Evolutionary conservation across 306 rosid species (phyloP), one percentile per base, ranked within the genome.

Genomic region (Erythrophleum fordii): DNA sequence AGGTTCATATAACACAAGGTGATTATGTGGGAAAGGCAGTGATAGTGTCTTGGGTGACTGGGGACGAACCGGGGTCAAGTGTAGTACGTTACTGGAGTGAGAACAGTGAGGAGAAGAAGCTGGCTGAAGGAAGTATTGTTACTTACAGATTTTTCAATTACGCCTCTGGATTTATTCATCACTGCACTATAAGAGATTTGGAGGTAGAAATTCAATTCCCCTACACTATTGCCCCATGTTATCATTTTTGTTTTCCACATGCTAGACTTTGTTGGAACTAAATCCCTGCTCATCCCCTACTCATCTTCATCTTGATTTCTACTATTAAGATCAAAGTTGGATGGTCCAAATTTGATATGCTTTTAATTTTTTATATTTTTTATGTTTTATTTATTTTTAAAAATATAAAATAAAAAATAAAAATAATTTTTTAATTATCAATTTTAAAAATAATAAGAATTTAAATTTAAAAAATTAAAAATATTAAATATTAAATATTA

Each of bases 1-100:
- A 95, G 99, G 98, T 95, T 89, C 99, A 95, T 81, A 88, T 93
- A 77, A 93, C 98, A 6, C 99, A 93, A 86, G 98, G 99, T 76
- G 97, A 93, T 69, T 82, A 29, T 75, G 90, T 52, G 65, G 99
- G 99, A 22, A 89, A 69, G 74, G 87, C 93, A 26, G 87, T 95
- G 80, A 91, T 95, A 5, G 92, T 95, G 53, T 91, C 98, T 55
- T 95, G 97, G 97, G 89, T 90, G 39, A 91, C 97, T 0, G 87
- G 77, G 58, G 86, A 83, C 26, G 92, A 90, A 86, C 94, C 94
- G 2, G 98, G 97, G 53, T 89, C 89, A 1, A 88, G 73, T 16
- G 10, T 17, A 10, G 97, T 91, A 58, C 67, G 67, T 80, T 93
- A 90, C 34, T 95, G 99, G 99, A 76, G 87, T 34, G 90, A 91